Evolutionary conservation across 768 basidiomycete species (phyloP).

Genomic region (Porphyrellus cyaneotinctus): DNA sequence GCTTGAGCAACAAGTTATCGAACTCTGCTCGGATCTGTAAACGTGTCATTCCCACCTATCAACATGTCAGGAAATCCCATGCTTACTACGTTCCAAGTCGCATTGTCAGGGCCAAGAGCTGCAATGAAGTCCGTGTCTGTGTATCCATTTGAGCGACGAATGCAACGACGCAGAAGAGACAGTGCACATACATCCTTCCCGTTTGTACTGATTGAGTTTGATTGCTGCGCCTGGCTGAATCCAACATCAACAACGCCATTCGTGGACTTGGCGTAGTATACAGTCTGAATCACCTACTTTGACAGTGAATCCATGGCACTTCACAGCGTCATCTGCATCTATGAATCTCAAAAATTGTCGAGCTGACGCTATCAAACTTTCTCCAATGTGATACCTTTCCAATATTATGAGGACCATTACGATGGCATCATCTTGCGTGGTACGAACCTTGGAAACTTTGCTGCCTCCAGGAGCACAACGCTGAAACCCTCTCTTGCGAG

Average conservation of each 20-base stretch:
- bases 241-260: no score
- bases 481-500: constrained; percentile 14
- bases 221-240: no score
- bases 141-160: neutral
- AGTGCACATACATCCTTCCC: constrained; percentile 9
- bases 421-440: no score
- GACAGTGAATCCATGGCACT: constrained; percentile 5
- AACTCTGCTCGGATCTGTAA: neutral
- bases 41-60: no score
- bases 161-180: no score
- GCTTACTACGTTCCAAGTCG: neutral
- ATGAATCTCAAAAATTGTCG: constrained; percentile 9
- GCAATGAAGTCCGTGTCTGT: constrained; percentile 7
- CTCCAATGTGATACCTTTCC: constrained; percentile 15
- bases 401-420: no score
- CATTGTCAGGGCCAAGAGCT: neutral
- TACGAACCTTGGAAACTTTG: constrained; percentile 11
- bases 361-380: constrained; percentile 8
- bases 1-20: neutral
- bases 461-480: constrained; percentile 9
- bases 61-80: no score
- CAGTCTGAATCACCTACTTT: constrained; percentile 6
- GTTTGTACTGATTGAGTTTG: constrained; percentile 12
- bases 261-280: no score
- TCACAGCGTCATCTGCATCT: constrained; percentile 5